Evolutionary conservation across 1,284 basidiomycete genomes (phyloP).

Genomic region (Xerocomus minutiporus): DNA sequence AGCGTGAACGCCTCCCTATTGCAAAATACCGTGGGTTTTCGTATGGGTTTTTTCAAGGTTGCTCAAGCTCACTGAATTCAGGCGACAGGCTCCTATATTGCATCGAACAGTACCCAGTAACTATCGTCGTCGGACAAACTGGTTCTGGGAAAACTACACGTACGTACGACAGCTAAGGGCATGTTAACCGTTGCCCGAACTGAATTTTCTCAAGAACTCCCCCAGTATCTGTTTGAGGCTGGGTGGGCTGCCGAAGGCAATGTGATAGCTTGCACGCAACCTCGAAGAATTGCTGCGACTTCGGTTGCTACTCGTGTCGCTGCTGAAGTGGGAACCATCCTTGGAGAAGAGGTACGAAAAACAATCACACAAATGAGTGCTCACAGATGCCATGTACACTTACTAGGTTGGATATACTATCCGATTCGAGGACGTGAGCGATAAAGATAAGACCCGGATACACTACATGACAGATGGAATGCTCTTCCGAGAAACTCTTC

Average conservation of each 20-base stretch:
- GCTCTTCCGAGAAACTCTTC: conserved; percentile 90
- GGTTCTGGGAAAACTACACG: conserved; percentile 98
- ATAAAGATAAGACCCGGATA: conserved; percentile 79
- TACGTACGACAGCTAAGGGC: conserved; percentile 38
- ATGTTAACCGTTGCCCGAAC: neutral
- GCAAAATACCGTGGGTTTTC: conserved; percentile 71
- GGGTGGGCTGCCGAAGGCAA: conserved; percentile 82
- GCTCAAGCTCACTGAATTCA: conserved; percentile 27
- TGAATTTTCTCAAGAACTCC: conserved; percentile 62
- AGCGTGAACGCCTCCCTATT: conserved; percentile 82
- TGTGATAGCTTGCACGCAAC: conserved; percentile 89
- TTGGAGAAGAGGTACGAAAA: conserved; percentile 82
- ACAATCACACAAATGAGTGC: neutral
- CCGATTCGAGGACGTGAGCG: conserved; percentile 91
- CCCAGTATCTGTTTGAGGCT: conserved; percentile 88
- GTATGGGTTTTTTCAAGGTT: neutral
- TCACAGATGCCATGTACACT: neutral
- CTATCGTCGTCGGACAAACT: conserved; percentile 92
- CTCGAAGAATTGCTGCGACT: conserved; percentile 91
- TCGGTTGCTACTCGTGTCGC: conserved; percentile 91
- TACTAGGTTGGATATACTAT: conserved; percentile 92
- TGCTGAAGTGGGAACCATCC: conserved; percentile 76
- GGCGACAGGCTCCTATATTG: conserved; percentile 78
- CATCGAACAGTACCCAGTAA: conserved; percentile 78
- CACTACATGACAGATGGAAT: conserved; percentile 98